These are phyloP conservation scores for Lizonia empirigonia DNA, from an alignment of 2,329 filamentous ascomycete species.

Conservation along the genomic window DNA sequence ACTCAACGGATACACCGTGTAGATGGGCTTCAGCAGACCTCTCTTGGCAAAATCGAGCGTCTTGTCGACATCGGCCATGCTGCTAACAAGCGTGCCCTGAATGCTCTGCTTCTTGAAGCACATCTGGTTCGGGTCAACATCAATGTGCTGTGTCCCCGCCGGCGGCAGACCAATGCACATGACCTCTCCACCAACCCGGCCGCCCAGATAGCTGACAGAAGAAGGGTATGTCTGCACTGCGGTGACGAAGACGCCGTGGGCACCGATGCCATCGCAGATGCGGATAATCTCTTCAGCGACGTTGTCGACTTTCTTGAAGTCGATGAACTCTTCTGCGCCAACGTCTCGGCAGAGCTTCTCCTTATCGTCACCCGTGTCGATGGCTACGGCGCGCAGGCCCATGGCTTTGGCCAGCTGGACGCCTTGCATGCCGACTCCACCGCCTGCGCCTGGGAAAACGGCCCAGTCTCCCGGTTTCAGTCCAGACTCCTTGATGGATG, in stretches of 20 bases:
- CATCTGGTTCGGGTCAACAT: constrained; percentile 44
- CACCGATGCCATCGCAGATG: constrained; percentile 45
- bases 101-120: constrained; percentile 45
- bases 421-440: constrained; percentile 64
- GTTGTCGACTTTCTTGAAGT: constrained; percentile 44
- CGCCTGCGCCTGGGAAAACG: constrained; percentile 60
- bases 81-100: constrained; percentile 52
- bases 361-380: constrained; percentile 47
- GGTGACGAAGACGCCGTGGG: constrained; percentile 49
- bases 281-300: constrained; percentile 43
- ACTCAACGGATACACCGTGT: constrained; percentile 55
- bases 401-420: constrained; percentile 54
- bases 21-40: constrained; percentile 57
- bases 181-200: constrained; percentile 56
- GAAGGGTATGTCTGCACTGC: constrained; percentile 42
- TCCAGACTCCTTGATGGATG: constrained; percentile 59
- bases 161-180: constrained; percentile 59
- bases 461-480: constrained; percentile 61
- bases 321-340: constrained; percentile 47
- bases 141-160: constrained; percentile 37
- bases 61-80: constrained; percentile 55
- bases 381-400: constrained; percentile 45
- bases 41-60: constrained; percentile 56
- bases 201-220: constrained; percentile 47
- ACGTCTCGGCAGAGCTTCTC: constrained; percentile 41